Base-by-base conservation (phyloP, 305 asterid genomes). In the Fraxinus angustifolia region DNA sequence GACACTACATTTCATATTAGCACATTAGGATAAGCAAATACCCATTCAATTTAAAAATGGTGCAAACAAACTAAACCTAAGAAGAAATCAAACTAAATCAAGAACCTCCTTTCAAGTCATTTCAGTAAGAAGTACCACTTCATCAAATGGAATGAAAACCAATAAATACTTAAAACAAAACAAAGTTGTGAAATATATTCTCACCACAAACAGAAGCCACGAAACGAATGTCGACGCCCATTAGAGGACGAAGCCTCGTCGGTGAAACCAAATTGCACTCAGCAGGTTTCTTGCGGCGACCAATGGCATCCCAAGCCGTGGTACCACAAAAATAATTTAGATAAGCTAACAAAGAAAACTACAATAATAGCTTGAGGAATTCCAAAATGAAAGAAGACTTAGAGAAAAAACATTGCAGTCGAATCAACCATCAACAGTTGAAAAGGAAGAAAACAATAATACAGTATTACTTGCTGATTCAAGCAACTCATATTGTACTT, bases 151-250 rank as follows among this genome's bases (percentile, higher is more conserved):
- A 19, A 60, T 60, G 14, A 23, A 76, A 58, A 17, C 2, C 42
- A 53, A n/a, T 5, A 56, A n/a, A n/a, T 6, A 4, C 19, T 16
- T 19, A 56, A n/a, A n/a, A 56, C 2, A 19, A 12, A 34, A 3
- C 7, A 73, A 72, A 42, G 58, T 0, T 11, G 19, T 1, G 30
- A 17, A 60, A 0, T n/a, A 8, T 45, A 35, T 12, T 14, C 17
- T 85, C 91, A 94, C 99, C 97, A 81, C 97, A 94, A 62, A 98
- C 99, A 77, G 98, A 76, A 53, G 97, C 97, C 26, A 96, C 93
- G 71, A 84, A 91, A 84, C 95, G 91, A 88, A 96, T 93, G 83
- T 92, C 87, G 8, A 96, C 84, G 71, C 94, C 97, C 80, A 92
- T 84, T 11, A 96, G 94, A 62, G 98, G 95, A 19, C 97, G 92